These are phyloP conservation scores for Rhododendron ovatum DNA, from an alignment of 148 eudicot genomes.

Conservation along the genomic window DNA sequence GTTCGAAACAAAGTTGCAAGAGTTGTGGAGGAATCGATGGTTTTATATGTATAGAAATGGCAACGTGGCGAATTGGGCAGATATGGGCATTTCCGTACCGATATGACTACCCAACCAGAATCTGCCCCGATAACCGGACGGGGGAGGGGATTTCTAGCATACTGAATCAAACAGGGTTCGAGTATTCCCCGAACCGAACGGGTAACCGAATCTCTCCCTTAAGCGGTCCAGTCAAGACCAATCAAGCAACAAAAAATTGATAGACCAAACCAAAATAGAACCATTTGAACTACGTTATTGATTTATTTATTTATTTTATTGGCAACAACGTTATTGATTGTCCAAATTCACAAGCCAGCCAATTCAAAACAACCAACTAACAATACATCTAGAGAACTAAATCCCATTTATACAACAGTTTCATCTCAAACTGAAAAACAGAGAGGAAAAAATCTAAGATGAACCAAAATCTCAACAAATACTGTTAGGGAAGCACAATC, in stretches of 20 bases:
- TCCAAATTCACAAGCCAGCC: not conserved
- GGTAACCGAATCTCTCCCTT: no score
- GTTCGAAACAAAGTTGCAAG: not conserved
- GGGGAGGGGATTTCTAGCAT: not conserved
- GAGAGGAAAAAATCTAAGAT: not conserved
- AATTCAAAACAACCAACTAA: not conserved
- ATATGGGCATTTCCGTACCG: no score
- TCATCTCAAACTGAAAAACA: not conserved
- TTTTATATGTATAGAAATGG: not conserved
- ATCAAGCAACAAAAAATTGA: not conserved
- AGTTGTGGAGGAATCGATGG: not conserved
- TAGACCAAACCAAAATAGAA: not conserved
- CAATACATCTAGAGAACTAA: not conserved
- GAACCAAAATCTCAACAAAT: not conserved
- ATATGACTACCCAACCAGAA: not conserved
- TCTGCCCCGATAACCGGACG: not conserved
- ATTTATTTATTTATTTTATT: no score
- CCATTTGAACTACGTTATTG: not conserved
- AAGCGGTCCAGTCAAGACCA: not conserved
- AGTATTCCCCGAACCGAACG: not conserved
- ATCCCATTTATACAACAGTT: not conserved
- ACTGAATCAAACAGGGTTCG: not conserved
- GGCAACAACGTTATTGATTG: not conserved
- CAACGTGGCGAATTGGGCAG: no score
- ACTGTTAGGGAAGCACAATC: no score